Conservation (phyloP, 176 grass and related monocot genomes). For the Pharus latifolius region DNA sequence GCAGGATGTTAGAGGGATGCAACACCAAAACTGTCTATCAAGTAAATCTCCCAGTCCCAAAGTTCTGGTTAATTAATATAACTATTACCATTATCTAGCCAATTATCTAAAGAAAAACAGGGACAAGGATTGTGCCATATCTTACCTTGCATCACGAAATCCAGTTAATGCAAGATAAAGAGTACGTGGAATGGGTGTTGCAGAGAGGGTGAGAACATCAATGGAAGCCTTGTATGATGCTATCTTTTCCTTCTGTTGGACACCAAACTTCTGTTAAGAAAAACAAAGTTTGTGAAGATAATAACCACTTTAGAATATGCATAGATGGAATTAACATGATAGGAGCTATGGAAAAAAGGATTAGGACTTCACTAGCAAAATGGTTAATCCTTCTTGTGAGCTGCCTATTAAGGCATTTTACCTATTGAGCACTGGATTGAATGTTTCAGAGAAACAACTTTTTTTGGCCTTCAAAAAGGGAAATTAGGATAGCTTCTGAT, state of each 20-base stretch:
- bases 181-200: conserved; percentile 96
- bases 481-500: neutral
- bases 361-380: neutral
- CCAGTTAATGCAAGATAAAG: conserved; percentile 95
- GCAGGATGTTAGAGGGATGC: neutral
- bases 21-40: neutral
- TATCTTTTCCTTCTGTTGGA: conserved; percentile 96
- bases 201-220: conserved; percentile 93
- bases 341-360: no score
- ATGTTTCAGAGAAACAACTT: neutral
- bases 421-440: neutral
- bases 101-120: neutral
- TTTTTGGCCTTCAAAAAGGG: neutral
- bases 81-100: neutral
- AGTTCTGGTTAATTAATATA: neutral
- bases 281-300: conserved; percentile 3
- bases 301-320: neutral
- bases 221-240: conserved; percentile 90
- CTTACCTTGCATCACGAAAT: conserved; percentile 93
- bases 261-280: conserved; percentile 75
- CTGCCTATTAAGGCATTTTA: neutral
- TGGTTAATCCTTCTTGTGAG: neutral
- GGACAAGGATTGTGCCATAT: neutral
- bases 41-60: neutral
- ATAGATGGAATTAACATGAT: neutral